Evolutionary conservation across 1,284 basidiomycete genomes (phyloP).

Genomic region (Taiwanofungus camphoratus): DNA sequence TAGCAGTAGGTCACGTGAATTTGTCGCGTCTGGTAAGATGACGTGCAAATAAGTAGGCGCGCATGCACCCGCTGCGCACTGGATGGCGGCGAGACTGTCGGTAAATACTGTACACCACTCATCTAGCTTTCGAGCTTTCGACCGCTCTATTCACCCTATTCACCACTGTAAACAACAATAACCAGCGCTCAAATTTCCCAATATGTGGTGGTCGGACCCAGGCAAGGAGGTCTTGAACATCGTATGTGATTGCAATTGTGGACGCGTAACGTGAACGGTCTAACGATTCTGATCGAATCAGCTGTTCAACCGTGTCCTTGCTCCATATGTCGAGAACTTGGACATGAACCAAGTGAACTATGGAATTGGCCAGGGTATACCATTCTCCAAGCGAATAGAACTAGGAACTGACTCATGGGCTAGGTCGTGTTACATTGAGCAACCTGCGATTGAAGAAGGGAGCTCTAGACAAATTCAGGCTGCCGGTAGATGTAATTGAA

Average conservation of each 20-base stretch:
- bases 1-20: slow-evolving; percentile 4
- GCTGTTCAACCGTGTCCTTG: slow-evolving; percentile 90
- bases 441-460: slow-evolving; percentile 89
- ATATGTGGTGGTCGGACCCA: slow-evolving; percentile 77
- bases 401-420: neutral
- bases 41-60: slow-evolving; percentile 2
- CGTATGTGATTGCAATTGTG: slow-evolving; percentile 33
- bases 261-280: no score
- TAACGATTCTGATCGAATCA: no score
- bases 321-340: slow-evolving; percentile 95
- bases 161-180: no score
- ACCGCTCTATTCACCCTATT: no score
- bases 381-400: neutral
- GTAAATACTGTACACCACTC: no score
- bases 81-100: no score
- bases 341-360: slow-evolving; percentile 94
- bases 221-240: slow-evolving; percentile 75
- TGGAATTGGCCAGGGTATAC: slow-evolving; percentile 84
- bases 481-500: slow-evolving; percentile 95
- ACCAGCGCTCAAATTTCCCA: slow-evolving; percentile 18
- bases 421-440: slow-evolving; percentile 81
- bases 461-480: slow-evolving; percentile 91
- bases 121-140: no score
- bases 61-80: no score
- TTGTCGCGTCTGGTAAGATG: slow-evolving; percentile 2